Base-by-base conservation (phyloP, 306 rosid species). In the Lathyrus tuberosus region DNA sequence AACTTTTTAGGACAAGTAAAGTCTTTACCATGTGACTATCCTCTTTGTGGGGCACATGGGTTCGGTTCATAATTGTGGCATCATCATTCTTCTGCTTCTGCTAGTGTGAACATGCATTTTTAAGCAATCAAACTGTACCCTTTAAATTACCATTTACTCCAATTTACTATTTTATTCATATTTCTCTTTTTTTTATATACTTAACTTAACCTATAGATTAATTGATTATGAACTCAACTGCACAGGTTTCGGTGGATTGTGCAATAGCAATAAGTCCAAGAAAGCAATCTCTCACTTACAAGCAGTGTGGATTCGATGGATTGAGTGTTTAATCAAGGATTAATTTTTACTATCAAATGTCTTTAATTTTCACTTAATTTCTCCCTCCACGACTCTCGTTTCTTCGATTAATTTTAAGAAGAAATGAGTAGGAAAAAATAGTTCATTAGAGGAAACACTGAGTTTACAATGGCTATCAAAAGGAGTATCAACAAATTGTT, bases 291-390 rank as follows among this genome's bases (percentile, higher is more conserved):
- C 90, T 94, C 12, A 87, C 91, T 43, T 79, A 84, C 83, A 88
- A 90, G 88, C 97, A 83, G 75, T 94, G 98, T 81, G 98, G 98
- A 47, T 90, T 90, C 67, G 96, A 94, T 77, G 97, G 99, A 62
- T 78, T 95, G 65, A 91, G 81, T 56, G 97, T 94, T 43, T 94
- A 76, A 84, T 46, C 47, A 74, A 10, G 31, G 40, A 35, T 7
- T 35, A 7, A 35, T 35, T 35, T 35, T 35, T 52, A n/a, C 26
- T 58, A 40, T 62, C 15, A 69, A 70, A 58, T 69, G 62, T 75
- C 49, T 62, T 76, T 64, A 35, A 35, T 62, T 60, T 53, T 16
- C 51, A 38, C 58, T 43, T 46, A 16, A 43, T 33, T 53, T 79
- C 69, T 64, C 47, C 15, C 38, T 43, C 41, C 30, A 35, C 70